phyloP scores from a whole-genome alignment of 352 stramenopile species.

The Globisporangium paddicum region DNA sequence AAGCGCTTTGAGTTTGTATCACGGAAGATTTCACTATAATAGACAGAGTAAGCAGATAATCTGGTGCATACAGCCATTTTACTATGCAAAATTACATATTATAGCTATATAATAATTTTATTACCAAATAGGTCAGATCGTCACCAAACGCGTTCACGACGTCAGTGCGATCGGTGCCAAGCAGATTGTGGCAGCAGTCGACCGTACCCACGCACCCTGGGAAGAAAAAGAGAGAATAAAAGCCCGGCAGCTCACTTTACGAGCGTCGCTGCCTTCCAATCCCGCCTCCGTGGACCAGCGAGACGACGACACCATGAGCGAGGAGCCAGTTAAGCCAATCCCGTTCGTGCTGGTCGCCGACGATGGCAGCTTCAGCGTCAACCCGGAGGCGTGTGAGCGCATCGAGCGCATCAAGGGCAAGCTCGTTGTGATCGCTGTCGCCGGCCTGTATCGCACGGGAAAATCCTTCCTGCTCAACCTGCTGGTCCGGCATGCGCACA shows the following conservation, averaged over 20 bases:
- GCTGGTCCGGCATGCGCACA: slow-evolving; percentile 57
- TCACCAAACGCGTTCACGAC: background rate
- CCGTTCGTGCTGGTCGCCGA: slow-evolving; percentile 80
- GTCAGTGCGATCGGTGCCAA: background rate
- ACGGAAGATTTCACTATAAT: background rate
- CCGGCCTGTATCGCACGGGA: slow-evolving; percentile 85
- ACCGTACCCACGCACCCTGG: slow-evolving; percentile 5
- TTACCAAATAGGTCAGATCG: background rate
- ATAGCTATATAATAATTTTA: background rate
- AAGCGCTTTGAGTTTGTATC: background rate
- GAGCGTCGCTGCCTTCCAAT: background rate
- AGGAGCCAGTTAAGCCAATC: slow-evolving; percentile 45
- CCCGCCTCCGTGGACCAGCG: too few species aligned
- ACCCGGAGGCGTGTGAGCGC: slow-evolving; percentile 59
- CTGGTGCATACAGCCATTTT: too few species aligned
- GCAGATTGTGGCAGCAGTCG: slow-evolving; percentile 2
- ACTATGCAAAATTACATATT: too few species aligned
- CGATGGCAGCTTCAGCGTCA: slow-evolving; percentile 74
- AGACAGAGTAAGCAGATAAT: background rate
- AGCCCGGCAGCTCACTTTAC: background rate
- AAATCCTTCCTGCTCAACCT: slow-evolving; percentile 91
- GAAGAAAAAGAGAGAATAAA: slow-evolving; percentile 7
- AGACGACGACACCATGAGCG: slow-evolving; percentile 29
- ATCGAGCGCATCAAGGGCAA: slow-evolving; percentile 73
- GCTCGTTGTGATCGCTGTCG: slow-evolving; percentile 83